Percentiles rank a stretch among this genome's conserved stretches.
phyloP scores from a whole-genome alignment of 2,329 filamentous ascomycete genomes.

The Aureobasidium sp. region DNA sequence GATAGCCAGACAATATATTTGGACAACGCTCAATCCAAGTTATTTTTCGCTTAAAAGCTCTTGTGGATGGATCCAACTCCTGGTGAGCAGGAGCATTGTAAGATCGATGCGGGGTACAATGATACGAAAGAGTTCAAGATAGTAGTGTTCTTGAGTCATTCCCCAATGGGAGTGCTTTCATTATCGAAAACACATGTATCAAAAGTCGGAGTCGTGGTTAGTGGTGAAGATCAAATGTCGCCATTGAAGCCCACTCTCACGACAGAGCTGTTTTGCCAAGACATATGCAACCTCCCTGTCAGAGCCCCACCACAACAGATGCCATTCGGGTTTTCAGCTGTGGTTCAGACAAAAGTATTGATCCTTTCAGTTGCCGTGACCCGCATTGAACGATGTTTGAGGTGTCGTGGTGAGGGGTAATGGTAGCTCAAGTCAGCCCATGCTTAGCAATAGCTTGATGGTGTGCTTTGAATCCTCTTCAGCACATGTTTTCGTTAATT shows the following conservation, averaged over 20 bases:
- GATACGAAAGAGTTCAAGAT: not conserved
- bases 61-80: no score
- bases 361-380: not conserved
- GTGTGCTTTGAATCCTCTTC: not conserved
- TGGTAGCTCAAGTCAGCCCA: not conserved
- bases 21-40: not conserved
- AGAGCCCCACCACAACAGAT: not conserved
- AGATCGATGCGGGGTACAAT: not conserved
- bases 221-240: conserved; percentile 13
- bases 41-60: no score
- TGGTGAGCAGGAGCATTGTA: not conserved
- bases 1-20: not conserved
- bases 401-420: conserved; percentile 4
- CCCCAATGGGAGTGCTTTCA: not conserved
- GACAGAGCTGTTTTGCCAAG: conserved; percentile 6
- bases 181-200: not conserved
- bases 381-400: not conserved
- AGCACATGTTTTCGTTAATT: not conserved
- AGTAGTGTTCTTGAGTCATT: not conserved
- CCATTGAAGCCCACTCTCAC: conserved; percentile 11
- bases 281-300: conserved; percentile 3
- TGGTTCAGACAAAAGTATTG: not conserved
- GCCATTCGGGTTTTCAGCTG: not conserved
- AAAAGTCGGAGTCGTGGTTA: not conserved
- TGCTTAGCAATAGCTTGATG: conserved; percentile 3